Base-by-base conservation (phyloP, 352 stramenopile genomes). In the Phytophthora pisi region DNA sequence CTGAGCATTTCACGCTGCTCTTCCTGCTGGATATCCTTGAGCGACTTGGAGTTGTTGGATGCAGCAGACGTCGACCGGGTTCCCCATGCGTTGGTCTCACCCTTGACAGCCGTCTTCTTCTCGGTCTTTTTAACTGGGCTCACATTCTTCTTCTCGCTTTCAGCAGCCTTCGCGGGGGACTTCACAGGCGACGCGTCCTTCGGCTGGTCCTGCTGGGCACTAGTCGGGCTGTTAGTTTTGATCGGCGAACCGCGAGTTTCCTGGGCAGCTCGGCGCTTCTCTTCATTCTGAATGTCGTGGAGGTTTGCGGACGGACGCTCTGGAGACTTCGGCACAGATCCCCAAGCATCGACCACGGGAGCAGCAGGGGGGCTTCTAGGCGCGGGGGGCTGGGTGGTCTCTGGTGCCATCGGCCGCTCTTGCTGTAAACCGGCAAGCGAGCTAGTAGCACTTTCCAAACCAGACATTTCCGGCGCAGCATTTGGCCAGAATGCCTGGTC, bases 11-110 rank as follows among this genome's bases (percentile, higher is more conserved):
- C 82, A 36, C 84, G 81, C 31, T 93, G 83, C 53, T 95, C 84
- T 72, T 95, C 84, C 26, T 88, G 75, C 51, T 96, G 88, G 57
- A 96, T 96, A 18, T 92, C 80, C 58, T 94, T 92, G 2, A 96
- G 75, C 5, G 85, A 91, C 51, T 89, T 82, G 18, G 42, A 65
- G 38, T 28, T 62, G 23, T 20, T 68, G 5, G 62, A 42, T 54
- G 66, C 31, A 59, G 59, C 24, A 38, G 56, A 51, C 2, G 49
- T 24, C 20, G 61, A 50, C 52, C 61, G 61, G 30, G 70, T 79
- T 23, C 71, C 73, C 82, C 83, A 90, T 7, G 77, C 70, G 23
- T 71, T 78, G 15, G 68, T 57, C 42, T 76, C 69, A 54, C 72
- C 74, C 28, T 65, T 61, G 1, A 50, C 67, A 15, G 76, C 60